These are phyloP conservation scores for Escallonia rubra DNA, from an alignment of 129 eudicot genomes.

Conservation along the genomic window DNA sequence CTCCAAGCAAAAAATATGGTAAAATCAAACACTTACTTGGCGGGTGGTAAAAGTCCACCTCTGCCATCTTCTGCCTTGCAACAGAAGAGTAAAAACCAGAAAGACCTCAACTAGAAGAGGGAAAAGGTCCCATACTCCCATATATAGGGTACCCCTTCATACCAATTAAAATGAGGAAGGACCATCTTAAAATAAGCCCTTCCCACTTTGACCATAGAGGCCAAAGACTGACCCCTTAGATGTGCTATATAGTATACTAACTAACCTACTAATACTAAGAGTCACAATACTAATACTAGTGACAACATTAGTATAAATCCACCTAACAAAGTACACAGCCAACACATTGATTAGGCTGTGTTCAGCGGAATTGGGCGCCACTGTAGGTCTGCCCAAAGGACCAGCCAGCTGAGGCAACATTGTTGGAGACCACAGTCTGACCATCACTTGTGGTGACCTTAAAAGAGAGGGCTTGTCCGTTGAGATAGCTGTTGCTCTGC, in stretches of 20 bases:
- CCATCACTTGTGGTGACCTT: slow-evolving; percentile 89
- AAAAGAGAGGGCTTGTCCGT: slow-evolving; percentile 73
- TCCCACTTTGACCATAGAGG: not conserved
- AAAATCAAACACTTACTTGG: not conserved
- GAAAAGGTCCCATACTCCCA: not conserved
- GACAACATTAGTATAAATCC: not conserved
- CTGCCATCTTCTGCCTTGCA: not conserved
- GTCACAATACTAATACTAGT: slow-evolving; percentile 1
- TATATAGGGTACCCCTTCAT: not conserved
- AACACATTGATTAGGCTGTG: not conserved
- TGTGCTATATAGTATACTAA: not conserved
- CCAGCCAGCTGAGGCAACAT: slow-evolving; percentile 77
- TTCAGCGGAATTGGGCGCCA: slow-evolving; percentile 60
- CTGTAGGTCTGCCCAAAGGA: slow-evolving; percentile 79
- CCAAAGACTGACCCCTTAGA: slow-evolving; percentile 3
- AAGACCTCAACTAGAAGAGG: not conserved
- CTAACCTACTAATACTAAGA: not conserved
- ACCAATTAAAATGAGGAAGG: not conserved
- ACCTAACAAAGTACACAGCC: not conserved
- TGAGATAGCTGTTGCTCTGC: slow-evolving; percentile 75
- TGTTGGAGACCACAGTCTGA: slow-evolving; percentile 61
- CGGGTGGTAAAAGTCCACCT: not conserved
- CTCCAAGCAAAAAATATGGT: not conserved
- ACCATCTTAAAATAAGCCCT: slow-evolving; percentile 3
- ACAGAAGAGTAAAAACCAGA: slow-evolving; percentile 18